Percentiles rank a stretch among this genome's conserved stretches.
Evolutionary conservation across 495 filamentous ascomycete genomes (phyloP).

Genomic region (Penicillium dipodomyicola): DNA sequence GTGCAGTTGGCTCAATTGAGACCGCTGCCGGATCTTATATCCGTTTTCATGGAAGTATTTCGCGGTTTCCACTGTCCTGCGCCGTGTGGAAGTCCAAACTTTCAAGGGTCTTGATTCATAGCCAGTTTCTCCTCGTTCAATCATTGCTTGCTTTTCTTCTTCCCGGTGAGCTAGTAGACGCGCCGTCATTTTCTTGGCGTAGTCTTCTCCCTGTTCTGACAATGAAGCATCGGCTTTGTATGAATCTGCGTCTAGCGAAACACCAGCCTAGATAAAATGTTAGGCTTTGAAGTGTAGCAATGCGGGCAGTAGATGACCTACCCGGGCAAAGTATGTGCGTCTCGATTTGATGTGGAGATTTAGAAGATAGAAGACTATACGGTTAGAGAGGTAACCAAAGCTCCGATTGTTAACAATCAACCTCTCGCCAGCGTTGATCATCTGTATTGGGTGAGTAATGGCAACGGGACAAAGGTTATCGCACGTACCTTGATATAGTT

Average conservation of each 20-base stretch:
- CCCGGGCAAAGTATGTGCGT: conserved; percentile 91
- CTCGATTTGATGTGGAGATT: conserved; percentile 95
- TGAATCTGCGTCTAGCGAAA: conserved; percentile 72
- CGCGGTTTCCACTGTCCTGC: conserved; percentile 87
- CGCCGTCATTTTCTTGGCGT: conserved; percentile 84
- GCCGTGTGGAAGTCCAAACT: conserved; percentile 91
- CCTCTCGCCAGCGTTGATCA: conserved; percentile 96
- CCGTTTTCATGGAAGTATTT: conserved; percentile 72
- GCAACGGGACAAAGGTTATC: background rate
- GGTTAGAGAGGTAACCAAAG: conserved; percentile 91
- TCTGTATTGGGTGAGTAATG: conserved; percentile 44
- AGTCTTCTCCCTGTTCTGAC: conserved; percentile 77
- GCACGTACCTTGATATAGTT: conserved; percentile 84
- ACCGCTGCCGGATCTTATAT: conserved; percentile 82
- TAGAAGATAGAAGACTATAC: conserved; percentile 96
- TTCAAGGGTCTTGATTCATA: conserved; percentile 74
- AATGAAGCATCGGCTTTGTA: conserved; percentile 88
- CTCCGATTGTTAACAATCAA: conserved; percentile 92
- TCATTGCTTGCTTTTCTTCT: conserved; percentile 65
- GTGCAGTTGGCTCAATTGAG: conserved; percentile 95
- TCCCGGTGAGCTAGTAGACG: conserved; percentile 78
- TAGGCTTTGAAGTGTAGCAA: background rate
- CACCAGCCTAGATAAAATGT: conserved; percentile 47
- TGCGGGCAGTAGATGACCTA: conserved; percentile 28
- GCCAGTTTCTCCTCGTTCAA: conserved; percentile 65